phyloP scores from a whole-genome alignment of 176 grass and related monocot genomes.

The Oropetium thomaeum region DNA sequence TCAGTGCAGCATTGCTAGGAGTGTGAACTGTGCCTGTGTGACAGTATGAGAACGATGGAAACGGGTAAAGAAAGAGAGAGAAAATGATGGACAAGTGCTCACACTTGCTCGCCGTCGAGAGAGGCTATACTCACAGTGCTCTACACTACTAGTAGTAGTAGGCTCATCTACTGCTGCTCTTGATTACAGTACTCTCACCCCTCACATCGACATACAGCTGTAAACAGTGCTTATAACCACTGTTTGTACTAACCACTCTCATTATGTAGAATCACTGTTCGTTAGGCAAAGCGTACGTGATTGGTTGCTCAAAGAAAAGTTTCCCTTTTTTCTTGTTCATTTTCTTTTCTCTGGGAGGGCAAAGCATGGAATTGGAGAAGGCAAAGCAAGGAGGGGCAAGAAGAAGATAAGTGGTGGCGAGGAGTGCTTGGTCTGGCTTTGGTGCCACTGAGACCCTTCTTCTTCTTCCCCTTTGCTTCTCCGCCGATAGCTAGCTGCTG shows the following conservation, averaged over 20 bases:
- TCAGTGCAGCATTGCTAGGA: slow-evolving; percentile 41
- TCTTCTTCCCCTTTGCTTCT: slow-evolving; percentile 29
- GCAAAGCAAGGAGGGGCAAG: slow-evolving; percentile 32
- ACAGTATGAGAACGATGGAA: too few relatives aligned
- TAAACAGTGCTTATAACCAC: background rate
- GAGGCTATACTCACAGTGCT: background rate
- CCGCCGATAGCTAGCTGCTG: slow-evolving; percentile 11
- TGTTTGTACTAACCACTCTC: background rate
- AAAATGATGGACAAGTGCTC: background rate
- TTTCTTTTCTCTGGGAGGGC: background rate
- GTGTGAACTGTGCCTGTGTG: background rate
- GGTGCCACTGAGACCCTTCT: slow-evolving; percentile 23
- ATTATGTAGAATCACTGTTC: background rate
- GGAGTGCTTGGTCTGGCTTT: slow-evolving; percentile 21
- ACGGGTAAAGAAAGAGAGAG: background rate
- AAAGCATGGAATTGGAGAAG: background rate
- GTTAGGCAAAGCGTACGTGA: background rate
- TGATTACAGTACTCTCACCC: background rate
- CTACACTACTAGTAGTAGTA: background rate
- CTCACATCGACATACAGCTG: background rate
- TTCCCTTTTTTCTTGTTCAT: background rate
- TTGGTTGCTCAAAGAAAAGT: background rate
- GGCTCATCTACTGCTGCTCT: background rate
- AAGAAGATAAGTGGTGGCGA: slow-evolving; percentile 9
- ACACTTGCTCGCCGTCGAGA: background rate